Evolutionary conservation across 306 rosid species (phyloP).

Genomic region (Cicer judaicum): DNA sequence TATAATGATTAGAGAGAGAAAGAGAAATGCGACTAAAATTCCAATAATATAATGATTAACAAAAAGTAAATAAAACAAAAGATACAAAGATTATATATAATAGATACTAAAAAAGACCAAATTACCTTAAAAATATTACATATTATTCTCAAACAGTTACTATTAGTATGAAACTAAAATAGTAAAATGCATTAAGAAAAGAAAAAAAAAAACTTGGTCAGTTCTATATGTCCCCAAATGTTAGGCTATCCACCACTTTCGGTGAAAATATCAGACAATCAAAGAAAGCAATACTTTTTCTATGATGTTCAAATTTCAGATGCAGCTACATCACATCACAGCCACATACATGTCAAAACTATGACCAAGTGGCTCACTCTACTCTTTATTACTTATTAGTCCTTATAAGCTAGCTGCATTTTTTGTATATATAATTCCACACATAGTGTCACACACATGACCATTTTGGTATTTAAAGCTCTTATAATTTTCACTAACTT

Average conservation of each 20-base stretch:
- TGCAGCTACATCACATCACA: conserved; percentile 45
- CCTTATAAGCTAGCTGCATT: neutral
- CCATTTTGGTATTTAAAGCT: conserved; percentile 49
- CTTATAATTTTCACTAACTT: conserved; percentile 6
- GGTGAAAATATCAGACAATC: conserved; percentile 14
- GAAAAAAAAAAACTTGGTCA: neutral
- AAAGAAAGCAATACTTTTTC: neutral
- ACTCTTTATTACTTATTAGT: neutral
- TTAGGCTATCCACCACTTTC: conserved; percentile 29
- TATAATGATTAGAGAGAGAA: too few species aligned
- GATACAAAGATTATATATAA: too few species aligned
- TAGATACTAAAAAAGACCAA: too few species aligned
- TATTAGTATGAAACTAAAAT: conserved; percentile 1
- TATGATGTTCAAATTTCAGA: conserved; percentile 35
- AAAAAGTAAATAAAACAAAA: too few species aligned
- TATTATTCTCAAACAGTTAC: too few species aligned
- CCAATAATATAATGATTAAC: too few species aligned
- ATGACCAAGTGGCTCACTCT: conserved; percentile 38
- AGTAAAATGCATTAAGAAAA: neutral
- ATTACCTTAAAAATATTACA: too few species aligned
- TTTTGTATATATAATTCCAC: neutral
- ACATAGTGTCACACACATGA: conserved; percentile 32
- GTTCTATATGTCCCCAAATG: conserved; percentile 27
- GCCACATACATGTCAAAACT: conserved; percentile 41
- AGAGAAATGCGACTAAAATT: too few species aligned